A percentile compares a stretch with the other conserved stretches of the same genome.
phyloP scores from a whole-genome alignment of 495 filamentous ascomycete species.

The Glonium stellatum region DNA sequence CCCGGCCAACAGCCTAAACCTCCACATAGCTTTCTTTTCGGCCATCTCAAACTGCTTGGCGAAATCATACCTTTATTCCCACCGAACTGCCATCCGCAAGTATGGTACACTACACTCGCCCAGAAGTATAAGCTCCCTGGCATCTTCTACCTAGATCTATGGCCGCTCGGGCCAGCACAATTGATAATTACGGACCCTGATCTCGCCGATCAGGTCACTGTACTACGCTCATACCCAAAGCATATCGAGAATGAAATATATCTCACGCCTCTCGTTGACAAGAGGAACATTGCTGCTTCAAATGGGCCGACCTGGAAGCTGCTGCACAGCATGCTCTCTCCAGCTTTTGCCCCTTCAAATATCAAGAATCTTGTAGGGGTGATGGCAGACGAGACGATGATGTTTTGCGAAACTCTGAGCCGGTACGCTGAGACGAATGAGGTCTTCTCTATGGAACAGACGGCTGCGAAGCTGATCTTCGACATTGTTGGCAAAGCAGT shows the following conservation, averaged over 20 bases:
- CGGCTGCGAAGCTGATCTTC: conserved; percentile 3
- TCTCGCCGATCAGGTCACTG: conserved; percentile 3
- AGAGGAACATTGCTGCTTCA: conserved; percentile 9
- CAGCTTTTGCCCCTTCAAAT: conserved; percentile 9
- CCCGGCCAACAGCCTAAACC: conserved; percentile 4
- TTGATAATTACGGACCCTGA: conserved; percentile 21
- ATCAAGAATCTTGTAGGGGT: conserved; percentile 9
- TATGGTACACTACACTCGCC: conserved; percentile 2
- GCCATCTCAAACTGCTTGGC: conserved; percentile 21
- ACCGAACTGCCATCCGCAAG: conserved; percentile 5
- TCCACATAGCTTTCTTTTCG: conserved; percentile 18
- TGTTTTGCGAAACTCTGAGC: conserved; percentile 6
- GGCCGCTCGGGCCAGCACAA: conserved; percentile 15
- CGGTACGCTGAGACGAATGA: conserved; percentile 9
- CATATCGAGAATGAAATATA: neutral
- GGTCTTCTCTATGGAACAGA: conserved; percentile 13
- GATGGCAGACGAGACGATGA: conserved; percentile 20
- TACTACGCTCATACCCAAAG: conserved; percentile 11
- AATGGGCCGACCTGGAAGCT: conserved; percentile 16
- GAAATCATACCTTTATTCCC: conserved; percentile 12
- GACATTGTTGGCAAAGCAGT: conserved; percentile 10
- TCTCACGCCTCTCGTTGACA: conserved; percentile 11
- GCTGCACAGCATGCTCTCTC: conserved; percentile 23
- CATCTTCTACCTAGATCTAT: conserved; percentile 16
- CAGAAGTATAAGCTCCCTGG: conserved; percentile 20